phyloP scores from a whole-genome alignment of 441 rosid genomes.

The Erodium texanum region DNA sequence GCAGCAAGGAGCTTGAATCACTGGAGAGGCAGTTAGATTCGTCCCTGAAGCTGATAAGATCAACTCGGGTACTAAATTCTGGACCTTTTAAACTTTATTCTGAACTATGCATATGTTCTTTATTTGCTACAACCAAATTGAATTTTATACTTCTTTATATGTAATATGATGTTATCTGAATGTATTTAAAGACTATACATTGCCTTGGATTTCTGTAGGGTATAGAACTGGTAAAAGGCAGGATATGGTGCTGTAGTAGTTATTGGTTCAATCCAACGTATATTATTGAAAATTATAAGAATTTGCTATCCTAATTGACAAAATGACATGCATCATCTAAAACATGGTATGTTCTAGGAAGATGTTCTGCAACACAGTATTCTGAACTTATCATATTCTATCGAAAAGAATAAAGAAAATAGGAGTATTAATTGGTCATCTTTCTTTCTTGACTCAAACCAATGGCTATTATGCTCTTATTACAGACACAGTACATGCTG shows the following conservation, averaged over 20 bases:
- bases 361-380: too few relatives aligned
- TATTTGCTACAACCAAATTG: not conserved
- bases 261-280: too few relatives aligned
- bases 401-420: not conserved
- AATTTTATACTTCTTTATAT: not conserved
- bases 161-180: not conserved
- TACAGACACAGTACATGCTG: slow-evolving; percentile 84
- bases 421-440: too few relatives aligned
- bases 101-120: not conserved
- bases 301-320: too few relatives aligned
- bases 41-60: slow-evolving; percentile 86
- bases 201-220: too few relatives aligned
- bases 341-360: too few relatives aligned
- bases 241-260: too few relatives aligned
- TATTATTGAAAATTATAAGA: too few relatives aligned
- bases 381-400: not conserved
- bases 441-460: not conserved
- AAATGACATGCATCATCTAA: too few relatives aligned
- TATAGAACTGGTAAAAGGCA: too few relatives aligned
- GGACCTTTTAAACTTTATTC: not conserved
- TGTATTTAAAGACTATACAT: too few relatives aligned
- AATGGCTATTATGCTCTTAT: not conserved
- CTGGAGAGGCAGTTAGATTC: slow-evolving; percentile 94
- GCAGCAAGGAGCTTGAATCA: slow-evolving; percentile 87
- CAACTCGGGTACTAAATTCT: slow-evolving; percentile 46